Conservation (phyloP, 495 filamentous ascomycete species). For the Neurospora sp. region DNA sequence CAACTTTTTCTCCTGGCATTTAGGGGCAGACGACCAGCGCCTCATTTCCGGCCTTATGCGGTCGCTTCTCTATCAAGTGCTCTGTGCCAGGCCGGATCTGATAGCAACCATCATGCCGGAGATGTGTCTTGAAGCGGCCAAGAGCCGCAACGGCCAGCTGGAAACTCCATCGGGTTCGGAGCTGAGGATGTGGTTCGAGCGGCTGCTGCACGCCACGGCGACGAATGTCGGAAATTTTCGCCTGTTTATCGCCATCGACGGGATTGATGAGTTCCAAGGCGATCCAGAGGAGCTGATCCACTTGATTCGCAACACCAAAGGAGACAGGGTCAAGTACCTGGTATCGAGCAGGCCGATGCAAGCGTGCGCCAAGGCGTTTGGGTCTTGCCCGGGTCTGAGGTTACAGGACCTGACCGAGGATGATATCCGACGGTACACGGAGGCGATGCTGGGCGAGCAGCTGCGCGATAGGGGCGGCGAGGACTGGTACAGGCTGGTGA, state of each 20-base stretch:
- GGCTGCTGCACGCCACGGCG: background rate
- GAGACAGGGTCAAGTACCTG: background rate
- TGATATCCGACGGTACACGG: background rate
- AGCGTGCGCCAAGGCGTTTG: background rate
- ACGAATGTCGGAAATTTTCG: background rate
- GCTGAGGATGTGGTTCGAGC: background rate
- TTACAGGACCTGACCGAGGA: background rate
- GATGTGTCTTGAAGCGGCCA: background rate
- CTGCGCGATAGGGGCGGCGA: background rate
- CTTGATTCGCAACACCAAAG: conserved; percentile 3
- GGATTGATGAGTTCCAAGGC: conserved; percentile 34
- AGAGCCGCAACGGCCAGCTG: background rate
- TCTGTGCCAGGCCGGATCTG: background rate
- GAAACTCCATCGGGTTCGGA: background rate
- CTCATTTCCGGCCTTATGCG: background rate
- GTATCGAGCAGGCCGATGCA: background rate
- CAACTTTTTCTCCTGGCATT: background rate
- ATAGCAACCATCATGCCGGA: background rate
- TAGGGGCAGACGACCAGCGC: background rate
- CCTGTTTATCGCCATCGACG: conserved; percentile 35
- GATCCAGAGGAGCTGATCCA: conserved; percentile 4
- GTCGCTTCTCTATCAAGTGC: background rate
- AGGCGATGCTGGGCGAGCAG: background rate
- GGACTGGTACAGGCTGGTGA: background rate
- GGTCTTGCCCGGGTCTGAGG: background rate